Conservation (phyloP, 2,329 filamentous ascomycete genomes). For the Escovopsis sp. region DNA sequence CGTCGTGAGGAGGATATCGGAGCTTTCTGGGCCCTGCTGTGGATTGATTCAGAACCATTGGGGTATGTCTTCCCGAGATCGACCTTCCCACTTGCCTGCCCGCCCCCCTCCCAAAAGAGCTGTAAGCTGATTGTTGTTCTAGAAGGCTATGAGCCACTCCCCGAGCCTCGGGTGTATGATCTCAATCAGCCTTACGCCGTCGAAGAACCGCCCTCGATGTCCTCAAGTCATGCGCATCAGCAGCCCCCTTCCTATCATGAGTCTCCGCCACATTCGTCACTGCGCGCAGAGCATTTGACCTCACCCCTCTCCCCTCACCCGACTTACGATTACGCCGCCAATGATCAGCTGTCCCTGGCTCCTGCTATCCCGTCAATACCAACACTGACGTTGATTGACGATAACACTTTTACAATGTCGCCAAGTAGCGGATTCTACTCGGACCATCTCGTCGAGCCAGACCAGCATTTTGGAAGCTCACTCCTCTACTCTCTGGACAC, state of each 20-base stretch:
- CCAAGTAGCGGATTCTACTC: conserved; percentile 1
- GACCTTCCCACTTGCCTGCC: too few species aligned
- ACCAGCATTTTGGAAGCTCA: not conserved
- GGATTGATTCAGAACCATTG: conserved; percentile 13
- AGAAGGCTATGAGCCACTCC: conserved; percentile 22
- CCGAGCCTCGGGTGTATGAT: conserved; percentile 14
- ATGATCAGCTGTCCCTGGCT: not conserved
- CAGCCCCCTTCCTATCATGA: not conserved
- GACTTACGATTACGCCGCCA: too few species aligned
- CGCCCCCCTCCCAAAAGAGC: too few species aligned
- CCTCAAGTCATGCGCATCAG: not conserved
- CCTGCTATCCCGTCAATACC: not conserved
- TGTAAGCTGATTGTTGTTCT: too few species aligned
- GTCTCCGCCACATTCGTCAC: not conserved
- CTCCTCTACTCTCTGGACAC: not conserved
- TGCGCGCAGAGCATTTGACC: not conserved
- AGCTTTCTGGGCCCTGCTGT: conserved; percentile 20
- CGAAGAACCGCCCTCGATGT: conserved; percentile 11
- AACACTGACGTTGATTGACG: too few species aligned
- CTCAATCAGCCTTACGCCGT: conserved; percentile 18
- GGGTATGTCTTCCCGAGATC: conserved; percentile 13
- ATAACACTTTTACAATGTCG: not conserved
- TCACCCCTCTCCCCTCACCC: not conserved
- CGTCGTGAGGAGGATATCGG: conserved; percentile 13
- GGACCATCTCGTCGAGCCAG: conserved; percentile 1